Percentiles rank a stretch among this genome's conserved stretches.
Evolutionary conservation across 75 land plant genomes (phyloP).

Genomic region (Cupressus sempervirens): DNA sequence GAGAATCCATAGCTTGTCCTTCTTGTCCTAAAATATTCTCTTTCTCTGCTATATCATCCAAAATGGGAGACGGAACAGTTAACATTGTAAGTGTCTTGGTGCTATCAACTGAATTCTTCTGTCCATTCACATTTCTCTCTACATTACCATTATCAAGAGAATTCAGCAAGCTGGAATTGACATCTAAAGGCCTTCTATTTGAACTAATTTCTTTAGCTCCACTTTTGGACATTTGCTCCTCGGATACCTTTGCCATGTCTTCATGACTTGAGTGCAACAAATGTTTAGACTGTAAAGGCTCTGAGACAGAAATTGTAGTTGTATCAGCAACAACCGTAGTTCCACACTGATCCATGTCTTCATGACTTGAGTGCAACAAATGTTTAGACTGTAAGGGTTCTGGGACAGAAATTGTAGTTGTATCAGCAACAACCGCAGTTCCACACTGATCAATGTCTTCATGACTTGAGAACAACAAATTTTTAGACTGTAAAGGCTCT

Average conservation of each 20-base stretch:
- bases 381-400: slow-evolving; percentile 2
- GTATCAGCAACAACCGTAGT: slow-evolving; percentile 6
- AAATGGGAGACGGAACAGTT: neutral
- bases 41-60: neutral
- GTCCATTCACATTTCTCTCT: neutral
- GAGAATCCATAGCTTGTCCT: neutral
- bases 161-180: slow-evolving; percentile 2
- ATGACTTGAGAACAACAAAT: neutral
- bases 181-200: neutral
- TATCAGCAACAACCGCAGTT: slow-evolving; percentile 6
- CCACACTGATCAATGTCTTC: neutral
- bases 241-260: neutral
- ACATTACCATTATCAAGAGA: neutral
- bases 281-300: slow-evolving; percentile 6
- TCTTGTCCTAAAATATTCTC: neutral
- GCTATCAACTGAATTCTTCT: neutral
- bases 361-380: neutral
- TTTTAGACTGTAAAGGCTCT: neutral
- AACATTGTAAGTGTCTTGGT: neutral
- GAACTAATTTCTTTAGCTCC: neutral
- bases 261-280: neutral
- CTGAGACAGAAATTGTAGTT: neutral
- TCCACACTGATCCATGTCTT: neutral
- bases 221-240: neutral
- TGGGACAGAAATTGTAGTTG: neutral